Base-by-base conservation (phyloP, 305 asterid species). In the Andrographis paniculata region DNA sequence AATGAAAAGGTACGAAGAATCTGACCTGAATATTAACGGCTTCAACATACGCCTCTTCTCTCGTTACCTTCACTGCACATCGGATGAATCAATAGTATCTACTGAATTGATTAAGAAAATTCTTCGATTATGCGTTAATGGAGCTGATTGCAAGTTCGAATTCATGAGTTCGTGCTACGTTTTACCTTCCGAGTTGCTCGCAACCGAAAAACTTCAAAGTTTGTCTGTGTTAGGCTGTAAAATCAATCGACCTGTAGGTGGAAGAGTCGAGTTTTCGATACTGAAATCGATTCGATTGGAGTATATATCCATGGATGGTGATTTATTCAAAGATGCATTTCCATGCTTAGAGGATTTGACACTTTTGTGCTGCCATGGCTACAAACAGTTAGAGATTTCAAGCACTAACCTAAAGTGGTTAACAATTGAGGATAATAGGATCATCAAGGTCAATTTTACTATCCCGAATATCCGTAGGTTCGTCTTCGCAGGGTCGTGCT, bases 391-490 rank as follows among this genome's bases (percentile, higher is more conserved):
- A 14, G 5, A 52, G 17, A 45, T 63, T 22, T 14, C 14, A 2
- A 33, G 38, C 38, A 1, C 4, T 33, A 42, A 57, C 3, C 55
- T 60, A 7, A 21, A 52, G 49, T 11, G 12, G 17, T 15, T 61
- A 14, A 47, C 9, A 45, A n/a, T 47, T 5, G 1, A 0, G 6
- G 20, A 7, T 5, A 0, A 0, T 15, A 4, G 9, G 14, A 6
- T 1, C 8, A 5, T 40, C 21, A 41, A 4, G 42, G 46, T 3
- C 2, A 3, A 15, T 3, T 28, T 49, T 24, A 41, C 48, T 42
- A 53, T 55, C 39, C 59, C 68, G 4, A 19, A 23, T 14, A 36
- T 62, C 14, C 49, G 30, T 17, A 17, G 12, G 14, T 54, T 61
- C 14, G 3, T 0, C 6, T 52, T 27, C 30, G 2, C 9, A 0